Evolutionary conservation across 345 rosid species (phyloP), one percentile per base, ranked within the genome.

Genomic region (Citrus trifoliata): DNA sequence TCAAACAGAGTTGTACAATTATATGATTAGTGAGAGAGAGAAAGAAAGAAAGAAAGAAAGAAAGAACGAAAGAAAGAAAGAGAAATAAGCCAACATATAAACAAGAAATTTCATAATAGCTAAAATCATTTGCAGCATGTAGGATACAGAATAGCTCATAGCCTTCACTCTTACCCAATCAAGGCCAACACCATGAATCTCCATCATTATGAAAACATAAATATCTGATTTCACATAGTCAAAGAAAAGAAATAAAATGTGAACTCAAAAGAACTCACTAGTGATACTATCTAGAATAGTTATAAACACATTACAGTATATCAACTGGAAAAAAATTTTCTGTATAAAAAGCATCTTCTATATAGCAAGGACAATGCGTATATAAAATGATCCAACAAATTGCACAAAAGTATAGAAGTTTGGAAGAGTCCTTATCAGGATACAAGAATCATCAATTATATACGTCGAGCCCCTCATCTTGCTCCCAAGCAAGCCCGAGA

Each of bases 381-480:
- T 8, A 73, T 61, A 42, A 46, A 59, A 58, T 60, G 32, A 71
- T 46, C 70, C 68, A 53, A 63, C 21, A 40, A 65, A 37, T 21
- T 33, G 46, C 19, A n/a, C 40, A 59, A 28, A 32, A 67, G 22
- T 7, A 56, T 69, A 72, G 24, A 35, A 66, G 33, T 66, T 33
- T 13, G 4, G 16, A 35, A 42, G 48, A 77, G 63, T 62, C 67
- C 68, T 79, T 70, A 83, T 88, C 90, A 93, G 99, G 99, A 93
- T 93, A 95, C 99, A 84, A 84, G 90, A 88, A 82, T 87, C 87
- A 89, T 82, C 92, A 80, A 74, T 87, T 87, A 93, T 98, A 89
- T 93, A 95, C 99, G 98, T 96, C 99, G 75, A 96, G 98, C 89
- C 95, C 97, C 90, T 96, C 99, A 86, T 94, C 99, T 74, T 94